Conservation (phyloP, 805 yeast species). For the Metschnikowia noctiluminum region DNA sequence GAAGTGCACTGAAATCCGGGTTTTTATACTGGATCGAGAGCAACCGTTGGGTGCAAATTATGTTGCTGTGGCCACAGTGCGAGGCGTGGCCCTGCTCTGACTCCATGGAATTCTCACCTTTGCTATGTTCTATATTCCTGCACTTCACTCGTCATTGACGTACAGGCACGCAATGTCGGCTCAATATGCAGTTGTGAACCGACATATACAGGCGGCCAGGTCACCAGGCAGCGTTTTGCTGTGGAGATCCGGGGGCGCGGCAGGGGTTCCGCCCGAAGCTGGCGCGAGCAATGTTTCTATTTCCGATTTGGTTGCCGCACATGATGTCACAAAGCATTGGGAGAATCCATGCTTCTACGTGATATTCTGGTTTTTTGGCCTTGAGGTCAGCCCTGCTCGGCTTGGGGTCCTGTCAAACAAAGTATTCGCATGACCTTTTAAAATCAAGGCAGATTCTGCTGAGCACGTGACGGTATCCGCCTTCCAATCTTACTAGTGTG, state of each 20-base stretch:
- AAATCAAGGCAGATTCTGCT: no score
- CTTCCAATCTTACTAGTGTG: no score
- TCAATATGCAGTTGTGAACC: neutral
- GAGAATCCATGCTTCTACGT: neutral
- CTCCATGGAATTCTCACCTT: neutral
- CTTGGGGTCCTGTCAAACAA: no score
- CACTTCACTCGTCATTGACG: neutral
- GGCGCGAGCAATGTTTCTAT: neutral
- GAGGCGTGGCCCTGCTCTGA: no score
- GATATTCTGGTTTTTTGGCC: neutral
- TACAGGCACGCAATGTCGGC: neutral
- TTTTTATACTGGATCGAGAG: neutral
- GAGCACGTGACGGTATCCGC: no score
- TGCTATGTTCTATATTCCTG: slow-evolving; percentile 6
- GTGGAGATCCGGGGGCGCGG: slow-evolving; percentile 4
- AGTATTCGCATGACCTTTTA: no score
- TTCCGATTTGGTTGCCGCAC: neutral
- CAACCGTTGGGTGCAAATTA: slow-evolving; percentile 12
- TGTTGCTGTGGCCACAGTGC: neutral
- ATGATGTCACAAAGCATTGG: neutral
- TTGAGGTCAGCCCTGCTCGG: no score
- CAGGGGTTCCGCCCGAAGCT: neutral
- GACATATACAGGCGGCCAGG: neutral
- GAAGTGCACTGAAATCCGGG: neutral
- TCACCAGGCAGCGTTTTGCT: neutral